Percentiles rank a stretch among this genome's conserved stretches.
These are phyloP conservation scores for Smittium culicis DNA, from an alignment of 371 early-diverging fungal genomes.

Conservation along the genomic window DNA sequence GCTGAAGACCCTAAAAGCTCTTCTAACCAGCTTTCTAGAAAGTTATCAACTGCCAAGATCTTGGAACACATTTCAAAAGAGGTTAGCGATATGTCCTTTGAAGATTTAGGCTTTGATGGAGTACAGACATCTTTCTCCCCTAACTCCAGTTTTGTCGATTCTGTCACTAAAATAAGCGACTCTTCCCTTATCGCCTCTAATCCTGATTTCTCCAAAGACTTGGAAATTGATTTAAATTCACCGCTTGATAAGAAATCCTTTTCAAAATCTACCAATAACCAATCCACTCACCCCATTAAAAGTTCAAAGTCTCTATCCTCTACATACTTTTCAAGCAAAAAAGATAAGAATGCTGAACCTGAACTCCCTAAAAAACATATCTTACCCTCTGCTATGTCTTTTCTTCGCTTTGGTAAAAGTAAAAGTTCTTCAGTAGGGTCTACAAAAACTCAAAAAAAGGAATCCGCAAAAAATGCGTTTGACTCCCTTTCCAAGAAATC, in stretches of 20 bases:
- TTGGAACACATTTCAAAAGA: slow-evolving; percentile 2
- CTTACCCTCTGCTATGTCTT: slow-evolving; percentile 4
- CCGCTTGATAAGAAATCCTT: not conserved
- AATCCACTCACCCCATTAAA: not conserved
- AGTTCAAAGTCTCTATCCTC: not conserved
- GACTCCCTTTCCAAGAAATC: not conserved
- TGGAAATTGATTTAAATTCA: not conserved
- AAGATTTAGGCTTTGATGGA: slow-evolving; percentile 6
- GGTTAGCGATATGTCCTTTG: not conserved
- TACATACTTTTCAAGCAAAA: not conserved
- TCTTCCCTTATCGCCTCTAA: not conserved
- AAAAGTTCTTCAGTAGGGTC: not conserved
- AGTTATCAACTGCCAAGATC: not conserved
- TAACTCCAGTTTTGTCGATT: not conserved
- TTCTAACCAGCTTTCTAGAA: slow-evolving; percentile 11
- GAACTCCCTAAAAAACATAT: not conserved
- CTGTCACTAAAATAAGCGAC: not conserved
- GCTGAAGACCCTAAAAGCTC: slow-evolving; percentile 15
- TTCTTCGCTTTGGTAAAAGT: slow-evolving; percentile 3
- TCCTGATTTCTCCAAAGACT: not conserved
- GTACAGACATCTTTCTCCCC: not conserved
- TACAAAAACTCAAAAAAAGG: not conserved
- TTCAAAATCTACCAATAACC: not conserved
- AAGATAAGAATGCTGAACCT: not conserved
- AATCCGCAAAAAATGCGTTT: not conserved